Base-by-base conservation (phyloP, 345 rosid genomes). In the Pseudoturritis turrita region DNA sequence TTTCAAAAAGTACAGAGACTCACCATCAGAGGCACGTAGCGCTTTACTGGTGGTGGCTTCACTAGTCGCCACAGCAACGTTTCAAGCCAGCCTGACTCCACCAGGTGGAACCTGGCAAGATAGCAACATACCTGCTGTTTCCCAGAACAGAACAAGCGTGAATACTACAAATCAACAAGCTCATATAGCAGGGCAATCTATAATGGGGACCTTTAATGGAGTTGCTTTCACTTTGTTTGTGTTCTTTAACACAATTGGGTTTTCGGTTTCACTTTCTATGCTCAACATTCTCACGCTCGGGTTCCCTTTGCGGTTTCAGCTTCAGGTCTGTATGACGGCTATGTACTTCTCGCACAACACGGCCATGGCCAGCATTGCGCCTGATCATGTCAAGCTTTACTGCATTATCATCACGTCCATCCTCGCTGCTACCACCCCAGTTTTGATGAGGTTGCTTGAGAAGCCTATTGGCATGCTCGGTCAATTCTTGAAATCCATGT, bases 81-180 rank as follows among this genome's bases (percentile, higher is more conserved):
- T 80, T 47, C 80, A 82, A 17, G 83, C 78, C 0, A 83, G 85
- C 18, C 29, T 86, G 74, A 78, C 68, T 67, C 88, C 90, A 70
- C 85, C 88, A 17, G 83, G 88, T 1, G 84, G 88, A 9, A 75
- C 77, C 25, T 84, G 89, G 91, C 82, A 81, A 73, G 91, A 85
- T 31, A 73, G 40, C 53, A 22, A n/a, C 28, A 49, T 6, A 56
- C 28, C 33, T 18, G 51, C 54, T 13, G 43, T 17, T n/a, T 53
- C 55, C 10, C 51, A 51, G 26, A 82, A 71, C 21, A 31, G 2
- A 14, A 79, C 75, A 28, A 65, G 54, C 59, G 47, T 11, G 60
- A 40, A 40, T 25, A 14, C 50, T 10, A 37, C 33, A 45, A 19
- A 7, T 31, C 40, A 18, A 17, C 65, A 22, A 41, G 40, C 69